Evolutionary conservation across 177 flowering plant genomes (phyloP).

Genomic region (Vitis hybrid): DNA sequence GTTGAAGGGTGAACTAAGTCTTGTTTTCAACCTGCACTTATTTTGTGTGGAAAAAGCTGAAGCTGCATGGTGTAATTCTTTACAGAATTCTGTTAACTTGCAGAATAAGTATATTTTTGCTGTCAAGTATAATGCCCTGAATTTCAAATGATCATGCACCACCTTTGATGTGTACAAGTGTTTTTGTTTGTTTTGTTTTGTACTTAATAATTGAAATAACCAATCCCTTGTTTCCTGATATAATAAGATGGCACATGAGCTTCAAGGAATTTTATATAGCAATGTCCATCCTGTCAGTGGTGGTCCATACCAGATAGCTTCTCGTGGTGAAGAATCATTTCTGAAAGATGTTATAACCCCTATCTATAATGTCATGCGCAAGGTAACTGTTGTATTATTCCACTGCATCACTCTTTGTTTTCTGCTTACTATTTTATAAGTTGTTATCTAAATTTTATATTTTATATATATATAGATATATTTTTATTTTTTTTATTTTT

Average conservation of each 20-base stretch:
- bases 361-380: constrained; percentile 71
- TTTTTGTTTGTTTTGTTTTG: neutral
- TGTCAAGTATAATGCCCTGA: too few species aligned
- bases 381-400: constrained; percentile 43
- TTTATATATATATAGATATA: too few species aligned
- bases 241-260: constrained; percentile 77
- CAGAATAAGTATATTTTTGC: too few species aligned
- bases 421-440: neutral
- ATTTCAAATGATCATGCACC: too few species aligned
- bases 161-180: neutral
- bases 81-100: too few species aligned
- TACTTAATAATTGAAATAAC: constrained; percentile 1
- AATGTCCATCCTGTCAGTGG: constrained; percentile 60
- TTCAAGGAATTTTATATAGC: constrained; percentile 52
- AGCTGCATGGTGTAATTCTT: too few species aligned
- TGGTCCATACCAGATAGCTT: constrained; percentile 33
- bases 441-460: neutral
- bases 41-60: neutral
- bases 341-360: constrained; percentile 47
- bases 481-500: constrained; percentile 8
- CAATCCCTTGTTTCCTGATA: neutral
- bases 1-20: too few species aligned
- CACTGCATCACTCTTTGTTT: neutral
- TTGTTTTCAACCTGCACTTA: neutral
- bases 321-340: constrained; percentile 68